phyloP scores from a whole-genome alignment of 2,329 filamentous ascomycete genomes.

The Colletotrichum euphorbiae region DNA sequence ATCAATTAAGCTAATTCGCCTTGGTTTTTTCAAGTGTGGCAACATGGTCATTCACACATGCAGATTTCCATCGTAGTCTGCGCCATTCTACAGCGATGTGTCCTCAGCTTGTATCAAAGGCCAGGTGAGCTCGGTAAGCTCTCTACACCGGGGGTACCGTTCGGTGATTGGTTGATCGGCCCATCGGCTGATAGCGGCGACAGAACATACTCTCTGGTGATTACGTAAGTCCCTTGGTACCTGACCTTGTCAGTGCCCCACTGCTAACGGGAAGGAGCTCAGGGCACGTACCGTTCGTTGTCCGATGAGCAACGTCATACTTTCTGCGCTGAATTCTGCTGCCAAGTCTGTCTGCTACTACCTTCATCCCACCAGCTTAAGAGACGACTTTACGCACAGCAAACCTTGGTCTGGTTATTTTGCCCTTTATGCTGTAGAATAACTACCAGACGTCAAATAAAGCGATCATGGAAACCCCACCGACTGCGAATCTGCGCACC shows the following conservation, averaged over 20 bases:
- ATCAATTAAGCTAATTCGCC: no score
- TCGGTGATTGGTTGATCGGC: slow-evolving; percentile 14
- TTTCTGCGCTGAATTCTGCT: slow-evolving; percentile 27
- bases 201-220: neutral
- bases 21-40: no score
- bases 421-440: slow-evolving; percentile 34
- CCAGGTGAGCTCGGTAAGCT: slow-evolving; percentile 3
- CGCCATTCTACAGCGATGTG: slow-evolving; percentile 29
- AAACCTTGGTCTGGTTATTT: neutral
- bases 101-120: slow-evolving; percentile 1
- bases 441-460: neutral
- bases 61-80: neutral
- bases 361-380: slow-evolving; percentile 17
- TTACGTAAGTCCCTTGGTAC: neutral
- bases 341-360: slow-evolving; percentile 10
- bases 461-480: slow-evolving; percentile 38
- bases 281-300: slow-evolving; percentile 9
- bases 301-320: slow-evolving; percentile 37
- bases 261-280: neutral
- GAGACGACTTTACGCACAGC: neutral
- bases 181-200: neutral
- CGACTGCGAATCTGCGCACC: slow-evolving; percentile 37
- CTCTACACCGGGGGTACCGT: neutral
- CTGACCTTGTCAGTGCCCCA: neutral
- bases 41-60: neutral